Base-by-base conservation (phyloP, 305 asterid genomes). In the Monarda citriodora region DNA sequence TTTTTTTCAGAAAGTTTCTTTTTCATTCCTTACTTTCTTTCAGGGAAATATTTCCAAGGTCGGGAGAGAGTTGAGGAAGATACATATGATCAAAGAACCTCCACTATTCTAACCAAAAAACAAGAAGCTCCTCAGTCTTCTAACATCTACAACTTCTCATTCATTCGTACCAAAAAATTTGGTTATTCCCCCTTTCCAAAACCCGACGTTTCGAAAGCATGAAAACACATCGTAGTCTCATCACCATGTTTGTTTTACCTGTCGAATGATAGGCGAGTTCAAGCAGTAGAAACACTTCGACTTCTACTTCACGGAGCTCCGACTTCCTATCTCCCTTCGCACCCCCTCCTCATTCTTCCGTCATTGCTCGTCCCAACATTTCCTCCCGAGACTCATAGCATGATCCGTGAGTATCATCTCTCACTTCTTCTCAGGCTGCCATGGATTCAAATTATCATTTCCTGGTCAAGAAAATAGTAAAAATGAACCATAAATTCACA, bases 361-460 rank as follows among this genome's bases (percentile, higher is more conserved):
- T 44, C 31, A 63, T 16, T 63, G 15, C 20, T 46, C 57, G 29
- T 60, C 58, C 50, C 41, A 37, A 21, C 53, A 77, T 70, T 69
- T 67, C 86, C 80, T 72, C 77, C 60, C 67, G 77, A 66, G 41
- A 17, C 18, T 50, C 57, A 11, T 16, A 5, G 65, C 68, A 62
- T 45, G 48, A 42, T 6, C 45, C 45, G 5, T n/a, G 14, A 44
- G 38, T 10, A 34, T 34, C 38, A 9, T 60, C 76, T 51, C 26
- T 88, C 92, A 87, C 72, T 88, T 87, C 92, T 94, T 90, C 86
- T 93, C 96, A 84, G 95, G 90, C 92, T 90, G 95, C 97, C 99
- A 84, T 66, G 80, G 74, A 75, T 81, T 86, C 80, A 87, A 79
- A 83, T 82, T 87, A 64, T 83, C 97, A 76, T 87, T 82, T 73